Evolutionary conservation across 345 rosid species (phyloP), one percentile per base, ranked within the genome.

Genomic region (Acer campestre): DNA sequence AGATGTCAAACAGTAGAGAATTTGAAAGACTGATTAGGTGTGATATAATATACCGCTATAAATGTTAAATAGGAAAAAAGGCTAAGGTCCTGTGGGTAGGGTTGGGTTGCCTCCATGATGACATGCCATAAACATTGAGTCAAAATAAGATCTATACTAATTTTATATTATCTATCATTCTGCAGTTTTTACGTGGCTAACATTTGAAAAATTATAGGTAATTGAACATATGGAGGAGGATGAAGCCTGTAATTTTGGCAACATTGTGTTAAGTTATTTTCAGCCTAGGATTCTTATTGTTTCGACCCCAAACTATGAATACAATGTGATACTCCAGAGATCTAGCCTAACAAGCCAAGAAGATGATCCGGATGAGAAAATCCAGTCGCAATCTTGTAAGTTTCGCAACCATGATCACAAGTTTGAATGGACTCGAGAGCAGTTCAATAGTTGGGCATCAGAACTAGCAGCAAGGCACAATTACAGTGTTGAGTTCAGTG

Each of bases 141-240:
- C 38, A 35, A 35, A 4, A 35, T 35, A 35, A 35, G 6, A 35
- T 6, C 38, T 35, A 1, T 64, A 13, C n/a, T 4, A 25, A 61
- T 25, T 61, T 70, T 20, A 17, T n/a, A 8, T 14, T 62, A 71
- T 29, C 17, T 27, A n/a, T 20, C 31, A 25, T 9, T 68, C 80
- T 35, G 10, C 23, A 3, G 49, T 27, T 9, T 61, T 70, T 55
- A 65, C 7, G 1, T 18, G 42, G 46, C 63, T 76, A 55, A 61
- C 46, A 25, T 27, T 56, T 68, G 75, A 16, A 40, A 73, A 70
- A 53, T 67, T 80, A 6, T 70, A 93, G 99, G 98, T 96, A 11
- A 96, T 93, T 77, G 99, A 96, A 84, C 98, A 94, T 79, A 94
- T 96, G 92, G 99, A 96, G 84, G 99, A 96, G 82, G 95, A 92